Evolutionary conservation across 768 basidiomycete genomes (phyloP), one percentile per base, ranked within the genome.

Genomic region (Pleurotus citrinopileatus): DNA sequence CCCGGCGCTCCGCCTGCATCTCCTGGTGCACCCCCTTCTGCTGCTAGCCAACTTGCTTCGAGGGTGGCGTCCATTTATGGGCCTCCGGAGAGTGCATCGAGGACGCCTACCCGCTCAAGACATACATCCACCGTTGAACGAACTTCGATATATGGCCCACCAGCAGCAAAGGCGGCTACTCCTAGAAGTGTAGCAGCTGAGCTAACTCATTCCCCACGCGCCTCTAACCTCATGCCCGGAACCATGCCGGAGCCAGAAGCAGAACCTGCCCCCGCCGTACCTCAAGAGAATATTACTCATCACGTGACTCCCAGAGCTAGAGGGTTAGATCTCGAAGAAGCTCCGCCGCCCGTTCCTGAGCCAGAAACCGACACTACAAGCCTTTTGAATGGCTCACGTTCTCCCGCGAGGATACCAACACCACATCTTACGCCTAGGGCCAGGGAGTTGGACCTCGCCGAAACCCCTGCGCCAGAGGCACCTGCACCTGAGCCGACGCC

Each of bases 391-490:
- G 4, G 10, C 25, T 44, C 43, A 5, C 20, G 10, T 5, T 7
- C 43, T 5, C 43, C 19, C 10, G 20, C 43, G 23, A 44, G 19
- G 26, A 34, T 12, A 15, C 48, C 48, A 9, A 23, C 48, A 9
- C 48, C 34, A 23, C 48, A 51, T 37, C 34, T 34, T 19, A 51
- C 48, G n/a, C 48, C 48, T 20, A n/a, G 22, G 17, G 17, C 34
- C 23, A n/a, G 19, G 37, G 34, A 37, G 20, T 3, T 37, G 22
- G 34, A 36, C 28, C 23, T 51, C 9, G 22, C 45, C 36, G 40
- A 53, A 2, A 58, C 62, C 47, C 54, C 32, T 25, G 58, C 56
- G 28, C 61, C 55, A 36, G 55, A 57, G 43, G 25, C 22, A 20
- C 9, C 22, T 20, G 20, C 37, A 23, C 54, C 46, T 1, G 53